phyloP scores from a whole-genome alignment of 2,329 filamentous ascomycete genomes.

The Corynespora cassiicola region DNA sequence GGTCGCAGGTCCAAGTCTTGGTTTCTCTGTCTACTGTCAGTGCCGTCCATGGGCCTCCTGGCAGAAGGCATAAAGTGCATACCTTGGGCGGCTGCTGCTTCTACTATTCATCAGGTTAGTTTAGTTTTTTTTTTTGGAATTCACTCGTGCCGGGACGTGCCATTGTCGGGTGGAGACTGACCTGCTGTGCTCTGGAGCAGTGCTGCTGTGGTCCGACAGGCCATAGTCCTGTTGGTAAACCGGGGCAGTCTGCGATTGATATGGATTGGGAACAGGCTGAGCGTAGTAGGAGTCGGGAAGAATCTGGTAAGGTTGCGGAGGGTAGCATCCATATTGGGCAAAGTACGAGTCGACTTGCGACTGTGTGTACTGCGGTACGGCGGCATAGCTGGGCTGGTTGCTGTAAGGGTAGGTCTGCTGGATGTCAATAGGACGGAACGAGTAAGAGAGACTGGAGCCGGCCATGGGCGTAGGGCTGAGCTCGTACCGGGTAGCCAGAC shows the following conservation, averaged over 20 bases:
- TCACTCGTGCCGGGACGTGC: background rate
- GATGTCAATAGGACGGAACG: background rate
- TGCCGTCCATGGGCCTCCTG: too few relatives aligned
- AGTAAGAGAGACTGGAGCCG: conserved; percentile 12
- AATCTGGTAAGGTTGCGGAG: conserved; percentile 33
- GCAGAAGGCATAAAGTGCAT: conserved; percentile 2
- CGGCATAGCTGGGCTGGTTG: conserved; percentile 24
- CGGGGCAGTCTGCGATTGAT: too few relatives aligned
- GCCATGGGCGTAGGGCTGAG: background rate
- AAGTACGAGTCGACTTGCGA: conserved; percentile 37
- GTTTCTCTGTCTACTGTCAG: background rate
- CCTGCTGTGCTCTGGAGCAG: conserved; percentile 16
- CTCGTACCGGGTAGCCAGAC: conserved; percentile 31
- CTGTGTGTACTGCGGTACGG: conserved; percentile 39
- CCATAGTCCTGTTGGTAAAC: too few relatives aligned
- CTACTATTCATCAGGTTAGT: too few relatives aligned
- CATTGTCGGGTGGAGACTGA: background rate
- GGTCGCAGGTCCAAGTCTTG: conserved; percentile 41
- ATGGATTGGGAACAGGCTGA: conserved; percentile 11
- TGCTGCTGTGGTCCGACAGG: too few relatives aligned
- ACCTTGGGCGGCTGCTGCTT: conserved; percentile 27
- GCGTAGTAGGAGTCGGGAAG: conserved; percentile 28
- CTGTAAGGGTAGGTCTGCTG: conserved; percentile 20
- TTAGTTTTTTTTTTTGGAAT: too few relatives aligned
- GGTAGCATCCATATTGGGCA: conserved; percentile 36